Evolutionary conservation across 345 rosid species (phyloP).

Genomic region (Alliaria petiolata): DNA sequence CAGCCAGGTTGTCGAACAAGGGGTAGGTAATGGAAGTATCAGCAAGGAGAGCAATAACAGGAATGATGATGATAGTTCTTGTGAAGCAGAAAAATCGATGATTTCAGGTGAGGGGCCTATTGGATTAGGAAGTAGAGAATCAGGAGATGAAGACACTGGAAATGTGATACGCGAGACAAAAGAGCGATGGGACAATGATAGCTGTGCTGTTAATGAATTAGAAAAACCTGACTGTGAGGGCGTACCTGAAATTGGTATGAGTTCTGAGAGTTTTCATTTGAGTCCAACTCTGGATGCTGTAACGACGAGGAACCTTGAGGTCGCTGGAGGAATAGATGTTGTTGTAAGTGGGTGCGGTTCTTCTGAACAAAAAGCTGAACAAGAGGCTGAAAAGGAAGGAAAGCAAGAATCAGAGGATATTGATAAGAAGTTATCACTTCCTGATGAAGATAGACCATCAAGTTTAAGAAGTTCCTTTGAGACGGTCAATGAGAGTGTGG

Average conservation of each 20-base stretch:
- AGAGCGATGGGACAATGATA: neutral
- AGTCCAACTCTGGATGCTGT: neutral
- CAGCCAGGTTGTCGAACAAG: slow-evolving; percentile 20
- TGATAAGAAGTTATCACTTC: slow-evolving; percentile 19
- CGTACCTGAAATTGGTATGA: slow-evolving; percentile 19
- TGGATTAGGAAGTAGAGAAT: neutral
- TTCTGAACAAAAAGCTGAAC: slow-evolving; percentile 17
- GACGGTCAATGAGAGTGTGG: slow-evolving; percentile 4
- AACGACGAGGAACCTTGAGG: slow-evolving; percentile 6
- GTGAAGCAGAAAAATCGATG: neutral
- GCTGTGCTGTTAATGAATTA: neutral
- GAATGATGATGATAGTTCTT: neutral
- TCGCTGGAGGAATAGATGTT: neutral
- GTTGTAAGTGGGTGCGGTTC: neutral
- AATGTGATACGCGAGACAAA: slow-evolving; percentile 1
- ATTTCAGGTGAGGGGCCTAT: neutral
- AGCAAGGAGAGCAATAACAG: neutral
- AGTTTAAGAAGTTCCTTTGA: slow-evolving; percentile 26
- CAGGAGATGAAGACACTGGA: slow-evolving; percentile 11
- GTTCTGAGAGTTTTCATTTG: neutral
- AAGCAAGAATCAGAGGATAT: neutral
- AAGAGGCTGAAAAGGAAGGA: slow-evolving; percentile 14
- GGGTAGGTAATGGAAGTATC: neutral
- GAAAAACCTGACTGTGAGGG: slow-evolving; percentile 19
- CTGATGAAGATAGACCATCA: slow-evolving; percentile 34